Conservation (phyloP, 768 basidiomycete genomes). For the Serendipita sp. region DNA sequence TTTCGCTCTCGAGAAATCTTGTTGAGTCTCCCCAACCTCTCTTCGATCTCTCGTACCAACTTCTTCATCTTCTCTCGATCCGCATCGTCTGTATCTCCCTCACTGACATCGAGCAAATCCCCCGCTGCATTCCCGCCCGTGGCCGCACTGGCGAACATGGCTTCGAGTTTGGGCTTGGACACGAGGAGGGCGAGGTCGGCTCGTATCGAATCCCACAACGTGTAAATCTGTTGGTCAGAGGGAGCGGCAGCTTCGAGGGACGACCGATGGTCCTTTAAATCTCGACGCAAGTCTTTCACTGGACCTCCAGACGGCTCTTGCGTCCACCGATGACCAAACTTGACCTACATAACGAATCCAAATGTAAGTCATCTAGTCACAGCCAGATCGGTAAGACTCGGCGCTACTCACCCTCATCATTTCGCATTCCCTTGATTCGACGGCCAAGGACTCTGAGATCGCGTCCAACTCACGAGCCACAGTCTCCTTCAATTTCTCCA, state of each 20-base stretch:
- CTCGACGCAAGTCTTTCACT: constrained; percentile 55
- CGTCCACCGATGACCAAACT: constrained; percentile 74
- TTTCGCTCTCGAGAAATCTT: constrained; percentile 68
- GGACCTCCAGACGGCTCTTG: constrained; percentile 66
- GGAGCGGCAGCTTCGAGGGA: constrained; percentile 60
- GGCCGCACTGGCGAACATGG: constrained; percentile 29
- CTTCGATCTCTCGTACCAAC: constrained; percentile 60
- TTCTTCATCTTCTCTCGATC: constrained; percentile 52
- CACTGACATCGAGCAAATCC: constrained; percentile 40
- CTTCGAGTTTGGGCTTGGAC: constrained; percentile 38
- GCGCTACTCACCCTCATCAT: constrained; percentile 35
- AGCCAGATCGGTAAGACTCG: neutral
- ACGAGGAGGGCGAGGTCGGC: constrained; percentile 48
- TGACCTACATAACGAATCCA: constrained; percentile 26
- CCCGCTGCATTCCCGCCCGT: constrained; percentile 16
- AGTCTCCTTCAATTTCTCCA: constrained; percentile 39
- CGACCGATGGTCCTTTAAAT: constrained; percentile 57
- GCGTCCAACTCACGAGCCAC: constrained; percentile 47
- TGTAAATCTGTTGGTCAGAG: constrained; percentile 61
- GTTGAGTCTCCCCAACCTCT: constrained; percentile 56
- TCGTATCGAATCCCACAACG: constrained; percentile 55
- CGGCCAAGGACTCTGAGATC: constrained; percentile 52
- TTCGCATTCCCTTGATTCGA: constrained; percentile 79
- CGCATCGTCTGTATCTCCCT: constrained; percentile 39
- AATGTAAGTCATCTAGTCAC: neutral